Evolutionary conservation across 139 green algal species (phyloP), one percentile per base, ranked within the genome.

Genomic region (Eudorina sp.): DNA sequence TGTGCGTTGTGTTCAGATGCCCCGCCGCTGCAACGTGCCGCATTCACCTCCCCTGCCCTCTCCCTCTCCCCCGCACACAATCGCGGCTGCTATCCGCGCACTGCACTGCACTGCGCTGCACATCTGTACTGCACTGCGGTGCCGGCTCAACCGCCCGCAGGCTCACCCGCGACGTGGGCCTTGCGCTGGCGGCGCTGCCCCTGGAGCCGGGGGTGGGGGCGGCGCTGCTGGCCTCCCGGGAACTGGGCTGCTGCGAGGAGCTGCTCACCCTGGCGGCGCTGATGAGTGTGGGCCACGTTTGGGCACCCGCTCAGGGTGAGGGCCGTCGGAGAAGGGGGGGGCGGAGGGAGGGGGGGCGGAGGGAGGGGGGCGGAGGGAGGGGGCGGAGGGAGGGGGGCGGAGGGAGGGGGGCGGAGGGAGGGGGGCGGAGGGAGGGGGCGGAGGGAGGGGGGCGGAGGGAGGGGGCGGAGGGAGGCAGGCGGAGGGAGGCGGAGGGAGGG

Each of bases 171-270:
- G 90, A 94, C 43, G 55, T 96, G 27, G 96, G 96, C 16, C 19
- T 93, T 40, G 80, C 89, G 16, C 93, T 98, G 83, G 88, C 93
- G 13, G 89, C 95, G 55, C 92, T 98, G 40, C 96, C 96, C 3
- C 64, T 98, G 84, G 95, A 96, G 13, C 94, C 96, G 13, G 60
- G 85, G 48, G 86, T 98, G 38, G 95, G 92, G 0, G 81, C 79
- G 13, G 88, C 89, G 27, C 89, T 99, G 79, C 88, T 98, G 51
- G 91, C 91, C n/a, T 92, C 94, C 1, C 88, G 77, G 53, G 21
- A 4, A 5, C 90, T 86, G 45, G 90, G 93, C 74, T 92, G 91
- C 74, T 90, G 74, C 40, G 79, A 91, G 76, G 90, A 93, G 86
- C 21, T 89, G n/a, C 53, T 85, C 16, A 93, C 90, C 3, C 31